These are phyloP conservation scores for Ambrosia artemisiifolia DNA, from an alignment of 129 eudicot species.

Conservation along the genomic window DNA sequence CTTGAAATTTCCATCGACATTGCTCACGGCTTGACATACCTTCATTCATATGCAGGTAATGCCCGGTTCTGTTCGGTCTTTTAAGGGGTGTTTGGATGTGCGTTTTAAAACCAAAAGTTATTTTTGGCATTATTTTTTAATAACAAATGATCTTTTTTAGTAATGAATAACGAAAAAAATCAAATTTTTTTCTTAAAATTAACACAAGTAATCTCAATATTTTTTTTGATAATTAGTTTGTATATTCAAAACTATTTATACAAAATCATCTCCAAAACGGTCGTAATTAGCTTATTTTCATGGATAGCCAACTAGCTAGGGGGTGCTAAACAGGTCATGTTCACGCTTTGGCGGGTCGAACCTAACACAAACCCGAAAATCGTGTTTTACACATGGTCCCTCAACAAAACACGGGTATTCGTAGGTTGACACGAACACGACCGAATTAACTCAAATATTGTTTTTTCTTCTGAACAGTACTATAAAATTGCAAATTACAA, in stretches of 20 bases:
- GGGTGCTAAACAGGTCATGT: no score
- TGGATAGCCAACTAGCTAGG: no score
- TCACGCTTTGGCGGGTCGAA: no score
- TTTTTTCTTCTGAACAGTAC: not conserved
- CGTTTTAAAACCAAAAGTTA: not conserved
- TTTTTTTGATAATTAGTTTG: not conserved
- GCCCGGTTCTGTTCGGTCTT: not conserved
- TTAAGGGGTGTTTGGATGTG: not conserved
- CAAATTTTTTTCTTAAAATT: not conserved
- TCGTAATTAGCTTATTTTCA: no score
- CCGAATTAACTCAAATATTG: not conserved
- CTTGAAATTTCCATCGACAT: constrained; percentile 90
- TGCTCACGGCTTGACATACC: constrained; percentile 90
- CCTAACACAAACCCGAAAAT: not conserved
- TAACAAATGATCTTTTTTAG: not conserved
- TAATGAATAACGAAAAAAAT: not conserved
- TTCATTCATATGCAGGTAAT: constrained; percentile 82
- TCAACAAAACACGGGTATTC: not conserved
- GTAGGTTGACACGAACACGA: not conserved
- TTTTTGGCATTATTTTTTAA: not conserved
- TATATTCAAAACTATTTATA: no score
- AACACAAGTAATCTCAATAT: not conserved
- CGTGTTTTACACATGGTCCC: not conserved
- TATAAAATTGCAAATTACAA: not conserved
- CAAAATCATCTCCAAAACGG: no score